Conservation (phyloP, 1,284 basidiomycete species). For the Amylostereum areolatum region DNA sequence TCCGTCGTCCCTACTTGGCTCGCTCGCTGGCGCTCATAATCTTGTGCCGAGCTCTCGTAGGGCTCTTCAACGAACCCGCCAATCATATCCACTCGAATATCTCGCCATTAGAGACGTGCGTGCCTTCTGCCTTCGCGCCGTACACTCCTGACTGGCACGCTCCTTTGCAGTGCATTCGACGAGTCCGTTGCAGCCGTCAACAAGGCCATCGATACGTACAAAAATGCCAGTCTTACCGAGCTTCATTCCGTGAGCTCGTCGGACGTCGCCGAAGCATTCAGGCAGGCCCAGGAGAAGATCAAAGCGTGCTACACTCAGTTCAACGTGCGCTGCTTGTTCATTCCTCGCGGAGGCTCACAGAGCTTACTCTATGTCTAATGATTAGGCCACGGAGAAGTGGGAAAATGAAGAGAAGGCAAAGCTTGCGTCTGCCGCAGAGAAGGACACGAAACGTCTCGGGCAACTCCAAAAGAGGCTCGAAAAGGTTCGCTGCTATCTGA, state of each 20-base stretch:
- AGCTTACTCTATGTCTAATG: background rate
- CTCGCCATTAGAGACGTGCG: conserved; percentile 8
- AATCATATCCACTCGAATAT: conserved; percentile 5
- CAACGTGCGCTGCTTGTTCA: background rate
- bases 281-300: background rate
- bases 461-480: background rate
- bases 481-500: too few relatives aligned
- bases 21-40: conserved; percentile 7
- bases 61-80: conserved; percentile 1
- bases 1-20: conserved; percentile 8
- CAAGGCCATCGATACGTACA: conserved; percentile 2
- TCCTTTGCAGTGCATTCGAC: conserved; percentile 2
- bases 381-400: background rate
- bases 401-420: background rate
- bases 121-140: background rate
- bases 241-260: conserved; percentile 1
- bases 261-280: background rate
- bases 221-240: conserved; percentile 5
- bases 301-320: conserved; percentile 4
- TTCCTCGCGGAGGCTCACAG: background rate
- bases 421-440: background rate
- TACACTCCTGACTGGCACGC: background rate
- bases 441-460: background rate
- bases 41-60: conserved; percentile 6
- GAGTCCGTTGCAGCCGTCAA: conserved; percentile 6